phyloP scores from a whole-genome alignment of 1,284 basidiomycete genomes.

The Clitocybe nebularis region DNA sequence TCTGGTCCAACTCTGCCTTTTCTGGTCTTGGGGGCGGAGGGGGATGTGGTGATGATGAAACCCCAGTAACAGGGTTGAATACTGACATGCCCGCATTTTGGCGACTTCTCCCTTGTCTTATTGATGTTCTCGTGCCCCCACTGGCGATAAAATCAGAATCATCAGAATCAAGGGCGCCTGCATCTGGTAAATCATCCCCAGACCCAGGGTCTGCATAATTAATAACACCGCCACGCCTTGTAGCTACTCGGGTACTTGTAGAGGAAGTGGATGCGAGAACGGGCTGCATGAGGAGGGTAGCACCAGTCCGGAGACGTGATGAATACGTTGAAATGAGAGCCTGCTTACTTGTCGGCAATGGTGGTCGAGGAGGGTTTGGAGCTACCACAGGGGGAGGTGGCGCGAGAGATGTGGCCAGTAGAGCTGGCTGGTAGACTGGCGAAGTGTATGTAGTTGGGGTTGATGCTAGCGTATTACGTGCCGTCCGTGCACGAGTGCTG shows the following conservation, averaged over 20 bases:
- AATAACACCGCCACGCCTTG: slow-evolving; percentile 63
- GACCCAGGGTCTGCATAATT: slow-evolving; percentile 89
- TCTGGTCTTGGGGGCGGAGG: slow-evolving; percentile 34
- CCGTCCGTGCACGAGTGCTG: slow-evolving; percentile 29
- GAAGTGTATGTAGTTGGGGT: slow-evolving; percentile 27
- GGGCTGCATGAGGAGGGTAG: slow-evolving; percentile 90
- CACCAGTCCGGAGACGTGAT: slow-evolving; percentile 89
- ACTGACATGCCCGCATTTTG: slow-evolving; percentile 32
- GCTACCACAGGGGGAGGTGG: slow-evolving; percentile 19
- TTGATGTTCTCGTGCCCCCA: slow-evolving; percentile 36
- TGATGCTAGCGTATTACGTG: slow-evolving; percentile 33
- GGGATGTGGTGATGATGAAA: slow-evolving; percentile 30
- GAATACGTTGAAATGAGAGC: slow-evolving; percentile 84
- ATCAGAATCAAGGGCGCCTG: slow-evolving; percentile 73
- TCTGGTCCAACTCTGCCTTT: slow-evolving; percentile 72
- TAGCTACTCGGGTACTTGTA: slow-evolving; percentile 40
- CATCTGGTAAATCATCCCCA: slow-evolving; percentile 76
- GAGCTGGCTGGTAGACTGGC: slow-evolving; percentile 30
- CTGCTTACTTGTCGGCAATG: slow-evolving; percentile 62
- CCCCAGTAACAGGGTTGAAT: slow-evolving; percentile 34
- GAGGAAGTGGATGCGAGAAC: slow-evolving; percentile 50
- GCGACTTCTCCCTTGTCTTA: slow-evolving; percentile 30
- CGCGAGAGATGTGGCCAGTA: slow-evolving; percentile 23
- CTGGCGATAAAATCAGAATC: slow-evolving; percentile 58
- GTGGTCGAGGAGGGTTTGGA: slow-evolving; percentile 46